These are phyloP conservation scores for Daldinia grandis DNA, from an alignment of 495 filamentous ascomycete species.

Conservation along the genomic window DNA sequence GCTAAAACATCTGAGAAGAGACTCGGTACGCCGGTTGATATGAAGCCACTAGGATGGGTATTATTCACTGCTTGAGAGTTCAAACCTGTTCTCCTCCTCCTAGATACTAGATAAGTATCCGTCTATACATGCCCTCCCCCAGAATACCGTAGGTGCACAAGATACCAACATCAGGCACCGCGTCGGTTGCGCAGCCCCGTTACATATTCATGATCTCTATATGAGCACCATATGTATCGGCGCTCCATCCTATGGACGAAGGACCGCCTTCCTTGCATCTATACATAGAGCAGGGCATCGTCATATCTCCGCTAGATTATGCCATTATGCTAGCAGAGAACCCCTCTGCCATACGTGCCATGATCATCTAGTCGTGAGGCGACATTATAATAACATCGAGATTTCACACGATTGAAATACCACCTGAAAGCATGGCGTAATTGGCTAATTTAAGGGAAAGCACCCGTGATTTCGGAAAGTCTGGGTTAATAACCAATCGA, in stretches of 20 bases:
- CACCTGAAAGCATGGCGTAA: conserved; percentile 54
- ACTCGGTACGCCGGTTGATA: conserved; percentile 22
- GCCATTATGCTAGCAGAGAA: conserved; percentile 1
- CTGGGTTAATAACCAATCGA: conserved; percentile 56
- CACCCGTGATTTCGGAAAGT: conserved; percentile 55
- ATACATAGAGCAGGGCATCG: background rate
- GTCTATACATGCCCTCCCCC: background rate
- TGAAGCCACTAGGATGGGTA: conserved; percentile 41
- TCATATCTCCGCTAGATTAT: background rate
- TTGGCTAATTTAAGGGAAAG: conserved; percentile 58
- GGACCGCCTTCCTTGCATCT: background rate
- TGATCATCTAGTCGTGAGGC: background rate
- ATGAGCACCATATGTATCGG: conserved; percentile 7
- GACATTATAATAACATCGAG: background rate
- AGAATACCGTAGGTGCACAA: background rate
- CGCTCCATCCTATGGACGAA: background rate
- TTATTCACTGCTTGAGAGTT: conserved; percentile 43
- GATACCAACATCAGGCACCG: conserved; percentile 8
- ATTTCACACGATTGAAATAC: conserved; percentile 49
- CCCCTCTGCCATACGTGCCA: background rate
- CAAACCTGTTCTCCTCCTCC: conserved; percentile 31
- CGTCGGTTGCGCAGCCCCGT: background rate
- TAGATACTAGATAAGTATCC: conserved; percentile 11
- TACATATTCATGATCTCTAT: conserved; percentile 12
- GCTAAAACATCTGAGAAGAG: background rate